Conservation (phyloP, 2,329 filamentous ascomycete species). For the Epichloe gansuensis region DNA sequence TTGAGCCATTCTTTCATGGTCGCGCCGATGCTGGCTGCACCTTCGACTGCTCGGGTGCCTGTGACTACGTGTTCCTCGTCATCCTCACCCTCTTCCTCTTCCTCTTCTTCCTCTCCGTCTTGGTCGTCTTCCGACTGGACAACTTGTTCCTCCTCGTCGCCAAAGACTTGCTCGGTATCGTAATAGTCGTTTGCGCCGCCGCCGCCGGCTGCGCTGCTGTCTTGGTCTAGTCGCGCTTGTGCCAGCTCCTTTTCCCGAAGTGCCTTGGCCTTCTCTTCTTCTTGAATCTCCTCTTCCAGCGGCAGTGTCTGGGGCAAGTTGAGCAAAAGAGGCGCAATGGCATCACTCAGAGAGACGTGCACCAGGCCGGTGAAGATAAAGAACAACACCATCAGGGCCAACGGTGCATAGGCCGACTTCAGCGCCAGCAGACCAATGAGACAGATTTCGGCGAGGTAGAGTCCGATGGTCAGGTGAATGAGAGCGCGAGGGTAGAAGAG, state of each 20-base stretch:
- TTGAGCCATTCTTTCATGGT: conserved; percentile 23
- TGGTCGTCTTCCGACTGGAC: conserved; percentile 16
- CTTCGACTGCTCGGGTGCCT: conserved; percentile 25
- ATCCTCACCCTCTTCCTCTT: conserved; percentile 11
- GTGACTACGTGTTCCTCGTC: conserved; percentile 16
- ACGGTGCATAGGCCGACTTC: conserved; percentile 50
- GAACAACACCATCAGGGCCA: conserved; percentile 66
- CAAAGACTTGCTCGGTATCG: conserved; percentile 22
- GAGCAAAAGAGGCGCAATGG: conserved; percentile 63
- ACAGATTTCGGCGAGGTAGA: conserved; percentile 74
- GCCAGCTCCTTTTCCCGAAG: conserved; percentile 13
- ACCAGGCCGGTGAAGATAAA: conserved; percentile 65
- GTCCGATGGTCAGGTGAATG: conserved; percentile 71
- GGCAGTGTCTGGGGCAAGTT: conserved; percentile 66
- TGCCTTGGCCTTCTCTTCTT: conserved; percentile 36
- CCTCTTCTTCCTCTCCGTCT: conserved; percentile 15
- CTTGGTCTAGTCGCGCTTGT: conserved; percentile 12
- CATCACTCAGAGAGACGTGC: conserved; percentile 60
- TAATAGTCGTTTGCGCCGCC: conserved; percentile 23
- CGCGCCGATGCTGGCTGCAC: conserved; percentile 21
- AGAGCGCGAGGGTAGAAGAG: conserved; percentile 79
- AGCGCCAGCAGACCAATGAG: conserved; percentile 77
- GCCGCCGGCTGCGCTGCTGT: conserved; percentile 1
- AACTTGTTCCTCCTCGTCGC: conserved; percentile 20
- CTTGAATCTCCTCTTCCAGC: conserved; percentile 37